Evolutionary conservation across 2,329 filamentous ascomycete species (phyloP).

Genomic region (Tolypocladium ophioglossoides): DNA sequence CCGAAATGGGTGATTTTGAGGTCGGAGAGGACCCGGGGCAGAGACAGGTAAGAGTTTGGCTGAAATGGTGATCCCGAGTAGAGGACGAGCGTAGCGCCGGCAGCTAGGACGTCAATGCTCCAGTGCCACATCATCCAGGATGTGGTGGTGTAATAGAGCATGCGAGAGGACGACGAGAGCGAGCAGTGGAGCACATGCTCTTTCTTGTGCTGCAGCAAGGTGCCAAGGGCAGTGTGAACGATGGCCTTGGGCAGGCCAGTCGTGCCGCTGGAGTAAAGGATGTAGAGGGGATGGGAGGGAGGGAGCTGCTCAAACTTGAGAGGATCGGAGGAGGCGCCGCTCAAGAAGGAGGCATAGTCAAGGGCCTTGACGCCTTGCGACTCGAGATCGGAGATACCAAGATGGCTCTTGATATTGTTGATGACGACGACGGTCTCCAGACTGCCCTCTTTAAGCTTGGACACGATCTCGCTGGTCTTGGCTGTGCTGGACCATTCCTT

Average conservation of each 20-base stretch:
- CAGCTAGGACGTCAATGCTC: constrained; percentile 77
- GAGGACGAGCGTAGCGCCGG: constrained; percentile 71
- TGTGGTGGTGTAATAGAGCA: constrained; percentile 91
- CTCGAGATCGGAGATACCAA: constrained; percentile 30
- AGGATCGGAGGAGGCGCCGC: constrained; percentile 27
- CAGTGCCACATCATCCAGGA: constrained; percentile 99
- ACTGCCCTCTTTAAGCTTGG: constrained; percentile 45
- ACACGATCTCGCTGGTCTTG: constrained; percentile 71
- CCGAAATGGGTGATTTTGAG: constrained; percentile 86
- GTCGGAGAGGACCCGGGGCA: constrained; percentile 73
- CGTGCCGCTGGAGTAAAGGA: constrained; percentile 88
- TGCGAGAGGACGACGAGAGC: constrained; percentile 57
- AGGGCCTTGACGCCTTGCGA: constrained; percentile 27
- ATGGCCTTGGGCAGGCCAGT: constrained; percentile 86
- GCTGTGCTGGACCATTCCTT: constrained; percentile 71
- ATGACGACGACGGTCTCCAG: constrained; percentile 67
- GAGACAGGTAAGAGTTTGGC: constrained; percentile 66
- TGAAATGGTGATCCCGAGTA: constrained; percentile 91
- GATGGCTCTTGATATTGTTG: constrained; percentile 44
- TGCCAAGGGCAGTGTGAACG: constrained; percentile 82
- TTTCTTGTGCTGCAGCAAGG: constrained; percentile 93
- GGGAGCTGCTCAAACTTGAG: constrained; percentile 66
- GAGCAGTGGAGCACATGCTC: constrained; percentile 85
- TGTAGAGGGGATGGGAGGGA: constrained; percentile 83
- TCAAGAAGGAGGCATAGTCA: constrained; percentile 35